Evolutionary conservation across 2,329 filamentous ascomycete species (phyloP), one percentile per base, ranked within the genome.

Genomic region (Exophiala phaeomuriformis): DNA sequence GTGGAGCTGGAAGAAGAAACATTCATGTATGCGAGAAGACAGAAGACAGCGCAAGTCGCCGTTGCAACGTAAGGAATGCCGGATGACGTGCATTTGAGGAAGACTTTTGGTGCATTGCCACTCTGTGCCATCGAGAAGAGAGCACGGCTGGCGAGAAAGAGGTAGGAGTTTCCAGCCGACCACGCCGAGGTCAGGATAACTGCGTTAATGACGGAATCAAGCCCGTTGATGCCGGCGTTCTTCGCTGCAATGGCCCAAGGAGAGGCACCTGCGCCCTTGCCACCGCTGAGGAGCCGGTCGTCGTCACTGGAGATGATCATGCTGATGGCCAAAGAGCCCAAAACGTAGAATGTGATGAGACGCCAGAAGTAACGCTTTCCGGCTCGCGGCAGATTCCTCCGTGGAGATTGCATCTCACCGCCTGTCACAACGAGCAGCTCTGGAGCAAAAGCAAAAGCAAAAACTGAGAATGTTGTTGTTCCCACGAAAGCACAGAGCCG

Each of bases 121-220:
- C 8, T 12, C 3, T 9, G 8, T n/a, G 42, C 67, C 47, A 67
- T 62, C 4, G 65, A 61, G 39, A 67, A 71, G 0, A 72, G 60
- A 4, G 65, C 62, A 5, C 69, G 64, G n/a, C 66, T 64, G 1
- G 62, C 64, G 1, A 62, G 60, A 35, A 67, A 66, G 49, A 70
- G 64, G 56, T 66, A 68, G 1, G 66, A 66, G 54, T 73, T 73
- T 0, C 68, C 72, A 0, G 70, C 64, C 1, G 69, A 87, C 70
- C 80, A 84, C 0, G 84, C 85, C 0, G 83, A 85, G 0, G 83
- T 86, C 60, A 90, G 76, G 60, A 90, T 83, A 27, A 89, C 75
- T 36, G 84, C 85, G 66, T 90, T 90, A 68, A 90, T 82, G 51
- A 90, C 79, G 2, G 80, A 82, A 0, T 85, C 83, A 4, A 90